A percentile compares a stretch with the other conserved stretches of the same genome.
phyloP scores from a whole-genome alignment of 2,329 filamentous ascomycete genomes.

The Cryphonectria carpinicola region DNA sequence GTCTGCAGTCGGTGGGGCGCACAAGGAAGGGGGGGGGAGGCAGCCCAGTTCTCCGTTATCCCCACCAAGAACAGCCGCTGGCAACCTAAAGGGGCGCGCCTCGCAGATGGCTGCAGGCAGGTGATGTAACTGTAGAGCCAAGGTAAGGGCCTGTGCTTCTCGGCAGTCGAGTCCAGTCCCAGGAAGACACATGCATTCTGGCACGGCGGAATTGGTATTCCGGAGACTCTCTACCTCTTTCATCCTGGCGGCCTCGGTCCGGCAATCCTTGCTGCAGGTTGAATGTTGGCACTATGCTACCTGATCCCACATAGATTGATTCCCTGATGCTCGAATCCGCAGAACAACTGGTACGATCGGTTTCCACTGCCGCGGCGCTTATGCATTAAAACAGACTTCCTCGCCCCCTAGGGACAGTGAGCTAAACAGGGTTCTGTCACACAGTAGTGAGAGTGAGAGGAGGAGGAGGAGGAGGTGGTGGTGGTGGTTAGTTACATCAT shows the following conservation, averaged over 20 bases:
- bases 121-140: background rate
- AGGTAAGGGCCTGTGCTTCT: background rate
- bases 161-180: background rate
- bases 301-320: background rate
- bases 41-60: slow-evolving; percentile 4
- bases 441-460: background rate
- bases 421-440: background rate
- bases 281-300: background rate
- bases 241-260: slow-evolving; percentile 4
- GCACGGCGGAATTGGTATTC: slow-evolving; percentile 11
- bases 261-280: slow-evolving; percentile 3
- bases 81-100: slow-evolving; percentile 1
- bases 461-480: background rate
- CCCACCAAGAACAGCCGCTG: slow-evolving; percentile 4
- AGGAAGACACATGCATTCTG: slow-evolving; percentile 1
- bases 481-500: background rate
- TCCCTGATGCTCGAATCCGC: background rate
- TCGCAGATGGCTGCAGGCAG: background rate
- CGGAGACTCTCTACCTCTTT: slow-evolving; percentile 12
- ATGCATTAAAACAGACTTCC: background rate
- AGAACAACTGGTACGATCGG: no score
- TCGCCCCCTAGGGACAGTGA: background rate
- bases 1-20: slow-evolving; percentile 1
- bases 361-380: background rate
- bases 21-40: background rate